These are phyloP conservation scores for Trametes hirsuta DNA, from an alignment of 1,284 basidiomycete genomes.

Conservation along the genomic window DNA sequence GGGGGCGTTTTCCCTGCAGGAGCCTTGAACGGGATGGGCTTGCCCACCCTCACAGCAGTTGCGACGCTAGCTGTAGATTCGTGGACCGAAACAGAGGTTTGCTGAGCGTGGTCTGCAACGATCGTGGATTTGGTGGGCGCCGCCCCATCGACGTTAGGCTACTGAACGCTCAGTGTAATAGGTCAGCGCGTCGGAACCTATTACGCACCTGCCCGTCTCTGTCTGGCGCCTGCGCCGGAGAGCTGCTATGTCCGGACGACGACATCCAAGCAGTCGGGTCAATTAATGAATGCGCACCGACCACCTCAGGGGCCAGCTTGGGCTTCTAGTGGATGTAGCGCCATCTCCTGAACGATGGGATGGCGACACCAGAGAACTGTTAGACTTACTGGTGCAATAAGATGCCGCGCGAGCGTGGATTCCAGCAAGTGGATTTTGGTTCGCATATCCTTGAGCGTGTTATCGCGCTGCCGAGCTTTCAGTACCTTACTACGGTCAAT, in stretches of 20 bases:
- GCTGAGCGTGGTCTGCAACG: background rate
- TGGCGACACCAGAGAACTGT: background rate
- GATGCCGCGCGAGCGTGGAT: constrained; percentile 32
- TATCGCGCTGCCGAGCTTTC: constrained; percentile 36
- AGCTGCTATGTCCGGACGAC: constrained; percentile 33
- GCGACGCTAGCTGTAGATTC: constrained; percentile 1
- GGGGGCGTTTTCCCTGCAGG: constrained; percentile 7
- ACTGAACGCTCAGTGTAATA: constrained; percentile 1
- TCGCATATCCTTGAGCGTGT: constrained; percentile 38
- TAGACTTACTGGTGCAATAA: constrained; percentile 26
- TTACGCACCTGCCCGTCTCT: constrained; percentile 31
- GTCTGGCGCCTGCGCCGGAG: constrained; percentile 30
- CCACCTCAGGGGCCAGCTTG: constrained; percentile 16
- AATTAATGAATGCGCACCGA: constrained; percentile 33
- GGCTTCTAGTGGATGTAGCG: constrained; percentile 5
- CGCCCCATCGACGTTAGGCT: constrained; percentile 29
- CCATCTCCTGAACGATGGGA: background rate
- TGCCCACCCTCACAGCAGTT: constrained; percentile 3
- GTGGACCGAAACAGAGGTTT: background rate
- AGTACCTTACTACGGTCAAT: background rate
- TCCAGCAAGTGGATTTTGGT: constrained; percentile 37
- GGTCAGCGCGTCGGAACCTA: background rate
- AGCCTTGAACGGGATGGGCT: background rate
- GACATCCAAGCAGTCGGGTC: constrained; percentile 37
- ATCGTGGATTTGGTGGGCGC: constrained; percentile 18